Evolutionary conservation across 805 yeast genomes (phyloP), one percentile per base, ranked within the genome.

Genomic region (Tetrapisispora fleetii): DNA sequence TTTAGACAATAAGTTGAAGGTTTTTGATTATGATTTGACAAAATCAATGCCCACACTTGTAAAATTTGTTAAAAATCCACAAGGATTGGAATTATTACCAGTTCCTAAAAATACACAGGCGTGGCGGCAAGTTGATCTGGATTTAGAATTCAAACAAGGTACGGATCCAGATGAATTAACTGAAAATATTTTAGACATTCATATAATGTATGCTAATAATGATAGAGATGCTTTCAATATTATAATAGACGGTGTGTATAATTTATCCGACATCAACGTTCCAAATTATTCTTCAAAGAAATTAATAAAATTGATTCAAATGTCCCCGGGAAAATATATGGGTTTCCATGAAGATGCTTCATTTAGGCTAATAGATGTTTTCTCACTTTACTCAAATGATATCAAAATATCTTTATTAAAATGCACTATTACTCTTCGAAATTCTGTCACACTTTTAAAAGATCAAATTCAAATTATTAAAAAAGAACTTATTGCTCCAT

Each of bases 241-340:
- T 9, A 33, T 55, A 32, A 41, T 61, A 7, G 51, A 61, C 45
- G 64, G 64, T 22, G 58, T 51, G n/a, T 54, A 48, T 39, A 37
- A 46, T 7, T 5, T 45, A 18, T 18, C 39, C 8, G 24, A 24
- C 7, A 17, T 38, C 6, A 11, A 21, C 5, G 24, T 43, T 3
- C 28, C 36, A 18, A n/a, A 32, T 33, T 21, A 16, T 11, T 8
- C 18, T 6, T n/a, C 9, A 18, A 6, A n/a, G 18, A 17, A 35
- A 24, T 24, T 36, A 13, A 8, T 18, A 2, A 28, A 30, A 19
- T 27, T 45, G 6, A 4, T 48, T 6, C 40, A 33, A 46, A 22
- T 10, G 3, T 17, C 14, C 14, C 19, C 7, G 18, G 30, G 17
- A 40, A 44, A n/a, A 40, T 52, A 48, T 33, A 33, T 32, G 10